A percentile compares a stretch with the other conserved stretches of the same genome.
Conservation (phyloP, 2,329 filamentous ascomycete genomes). For the Bipolaris oryzae region DNA sequence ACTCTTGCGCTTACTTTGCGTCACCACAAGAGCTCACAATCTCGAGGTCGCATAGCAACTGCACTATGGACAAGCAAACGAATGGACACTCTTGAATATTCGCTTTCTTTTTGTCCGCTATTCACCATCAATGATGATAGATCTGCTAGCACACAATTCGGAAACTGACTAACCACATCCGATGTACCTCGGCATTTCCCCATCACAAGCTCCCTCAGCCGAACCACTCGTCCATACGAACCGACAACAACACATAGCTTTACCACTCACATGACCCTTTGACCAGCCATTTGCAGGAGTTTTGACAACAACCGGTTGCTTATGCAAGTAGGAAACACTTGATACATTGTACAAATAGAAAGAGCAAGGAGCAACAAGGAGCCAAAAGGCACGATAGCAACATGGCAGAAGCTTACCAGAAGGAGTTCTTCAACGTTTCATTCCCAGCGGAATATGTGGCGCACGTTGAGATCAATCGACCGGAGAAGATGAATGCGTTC, state of each 20-base stretch:
- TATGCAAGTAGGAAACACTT: accelerated
- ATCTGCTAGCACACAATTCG: neutral
- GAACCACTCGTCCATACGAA: slow-evolving; percentile 25
- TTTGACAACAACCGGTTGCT: no score
- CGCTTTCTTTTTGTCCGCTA: neutral
- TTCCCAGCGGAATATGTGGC: slow-evolving; percentile 75
- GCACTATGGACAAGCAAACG: no score
- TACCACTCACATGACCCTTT: neutral
- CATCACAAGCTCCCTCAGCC: slow-evolving; percentile 15
- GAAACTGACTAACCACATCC: slow-evolving; percentile 1
- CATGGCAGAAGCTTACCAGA: slow-evolving; percentile 51
- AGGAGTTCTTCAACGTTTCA: slow-evolving; percentile 75
- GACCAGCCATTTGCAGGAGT: accelerated
- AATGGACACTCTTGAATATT: no score
- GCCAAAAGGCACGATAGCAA: neutral
- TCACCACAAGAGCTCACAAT: no score
- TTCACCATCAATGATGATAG: neutral
- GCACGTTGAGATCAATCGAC: slow-evolving; percentile 91
- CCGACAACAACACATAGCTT: slow-evolving; percentile 4
- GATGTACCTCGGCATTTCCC: slow-evolving; percentile 6
- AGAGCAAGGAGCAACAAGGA: slow-evolving; percentile 13
- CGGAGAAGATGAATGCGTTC: slow-evolving; percentile 88
- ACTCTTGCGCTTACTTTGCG: no score
- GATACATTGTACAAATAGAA: neutral
- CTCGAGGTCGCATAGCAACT: no score